Evolutionary conservation across 2,329 filamentous ascomycete species (phyloP).

Genomic region (Dactylellina sp.): DNA sequence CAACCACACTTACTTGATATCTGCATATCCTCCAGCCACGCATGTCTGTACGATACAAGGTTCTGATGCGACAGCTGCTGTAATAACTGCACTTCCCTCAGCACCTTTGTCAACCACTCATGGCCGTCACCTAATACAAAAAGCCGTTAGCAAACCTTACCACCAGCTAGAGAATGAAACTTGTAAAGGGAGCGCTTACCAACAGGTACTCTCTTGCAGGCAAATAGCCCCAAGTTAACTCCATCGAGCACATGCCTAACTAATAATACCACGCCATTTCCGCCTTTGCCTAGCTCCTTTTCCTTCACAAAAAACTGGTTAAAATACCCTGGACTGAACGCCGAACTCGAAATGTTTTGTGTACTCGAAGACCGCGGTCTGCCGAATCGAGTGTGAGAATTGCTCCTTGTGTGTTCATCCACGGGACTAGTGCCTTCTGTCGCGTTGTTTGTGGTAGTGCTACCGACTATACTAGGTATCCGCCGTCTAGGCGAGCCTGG

Average conservation of each 20-base stretch:
- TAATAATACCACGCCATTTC: constrained; percentile 93
- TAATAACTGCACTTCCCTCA: constrained; percentile 91
- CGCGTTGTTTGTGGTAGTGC: constrained; percentile 35
- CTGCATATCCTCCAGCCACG: constrained; percentile 91
- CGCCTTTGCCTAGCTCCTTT: constrained; percentile 84
- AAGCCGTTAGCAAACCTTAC: constrained; percentile 9
- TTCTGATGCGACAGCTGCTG: constrained; percentile 94
- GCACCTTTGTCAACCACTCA: constrained; percentile 91
- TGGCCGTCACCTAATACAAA: constrained; percentile 77
- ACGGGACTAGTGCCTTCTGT: constrained; percentile 63
- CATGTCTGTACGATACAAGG: constrained; percentile 94
- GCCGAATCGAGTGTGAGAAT: constrained; percentile 62
- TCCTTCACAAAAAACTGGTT: constrained; percentile 92
- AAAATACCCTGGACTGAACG: constrained; percentile 94
- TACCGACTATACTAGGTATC: constrained; percentile 65
- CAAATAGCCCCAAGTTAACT: constrained; percentile 87
- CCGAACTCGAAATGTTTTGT: constrained; percentile 80
- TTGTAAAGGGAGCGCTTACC: constrained; percentile 63
- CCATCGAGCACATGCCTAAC: constrained; percentile 92
- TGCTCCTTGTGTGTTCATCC: constrained; percentile 60
- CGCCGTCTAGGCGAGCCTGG: constrained; percentile 49
- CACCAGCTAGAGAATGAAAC: neutral
- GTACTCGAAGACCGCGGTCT: constrained; percentile 61
- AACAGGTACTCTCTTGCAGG: constrained; percentile 96
- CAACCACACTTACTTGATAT: constrained; percentile 70